Percentiles rank a stretch among this genome's conserved stretches.
These are phyloP conservation scores for Trametes elegans DNA, from an alignment of 768 basidiomycete species.

Conservation along the genomic window DNA sequence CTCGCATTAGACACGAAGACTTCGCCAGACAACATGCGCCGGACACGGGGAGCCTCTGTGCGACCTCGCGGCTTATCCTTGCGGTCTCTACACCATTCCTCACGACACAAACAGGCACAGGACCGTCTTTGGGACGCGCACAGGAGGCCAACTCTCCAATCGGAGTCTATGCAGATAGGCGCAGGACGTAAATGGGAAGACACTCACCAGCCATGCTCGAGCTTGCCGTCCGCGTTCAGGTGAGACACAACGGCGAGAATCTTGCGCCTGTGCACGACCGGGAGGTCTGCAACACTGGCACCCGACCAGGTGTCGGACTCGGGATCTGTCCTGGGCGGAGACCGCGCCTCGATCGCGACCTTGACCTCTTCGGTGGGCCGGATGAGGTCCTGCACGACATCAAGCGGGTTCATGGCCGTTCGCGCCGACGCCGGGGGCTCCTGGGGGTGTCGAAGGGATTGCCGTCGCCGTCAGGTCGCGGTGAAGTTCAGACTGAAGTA, in stretches of 20 bases:
- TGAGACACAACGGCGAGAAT: conserved; percentile 36
- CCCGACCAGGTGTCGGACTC: conserved; percentile 9
- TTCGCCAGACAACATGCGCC: no score
- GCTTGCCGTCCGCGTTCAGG: conserved; percentile 32
- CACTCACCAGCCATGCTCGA: conserved; percentile 34
- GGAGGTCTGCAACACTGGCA: conserved; percentile 3
- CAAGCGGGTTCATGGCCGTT: not conserved
- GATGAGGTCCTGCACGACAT: conserved; percentile 23
- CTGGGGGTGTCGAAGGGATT: not conserved
- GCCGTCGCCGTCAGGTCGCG: not conserved
- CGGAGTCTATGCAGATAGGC: not conserved
- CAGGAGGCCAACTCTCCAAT: conserved; percentile 3
- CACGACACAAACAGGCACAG: not conserved
- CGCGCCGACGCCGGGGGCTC: not conserved
- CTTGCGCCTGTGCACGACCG: conserved; percentile 1
- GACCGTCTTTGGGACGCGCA: no score
- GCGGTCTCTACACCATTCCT: no score
- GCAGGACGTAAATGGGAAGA: not conserved
- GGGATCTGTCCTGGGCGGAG: not conserved
- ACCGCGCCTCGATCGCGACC: conserved; percentile 40
- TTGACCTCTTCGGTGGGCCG: conserved; percentile 46
- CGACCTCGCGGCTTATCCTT: no score
- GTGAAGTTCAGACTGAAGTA: not conserved
- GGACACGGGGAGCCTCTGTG: no score
- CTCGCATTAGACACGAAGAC: no score